Conservation (phyloP, 148 eudicot species). For the Rhododendron molle region DNA sequence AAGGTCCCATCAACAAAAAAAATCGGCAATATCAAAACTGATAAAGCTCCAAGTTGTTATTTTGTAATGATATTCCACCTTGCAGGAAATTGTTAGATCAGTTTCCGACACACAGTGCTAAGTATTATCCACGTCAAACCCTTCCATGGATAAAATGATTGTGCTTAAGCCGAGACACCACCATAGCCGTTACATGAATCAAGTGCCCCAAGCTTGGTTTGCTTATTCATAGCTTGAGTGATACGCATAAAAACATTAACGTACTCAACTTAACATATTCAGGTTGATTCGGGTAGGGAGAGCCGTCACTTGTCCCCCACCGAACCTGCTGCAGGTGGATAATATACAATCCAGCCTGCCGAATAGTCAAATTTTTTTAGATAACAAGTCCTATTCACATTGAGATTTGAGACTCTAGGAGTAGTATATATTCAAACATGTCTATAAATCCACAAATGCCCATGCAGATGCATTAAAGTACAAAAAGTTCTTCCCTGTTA, state of each 20-base stretch:
- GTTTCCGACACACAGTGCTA: no score
- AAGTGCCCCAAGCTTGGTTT: background rate
- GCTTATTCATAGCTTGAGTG: background rate
- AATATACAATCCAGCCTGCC: background rate
- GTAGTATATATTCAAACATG: background rate
- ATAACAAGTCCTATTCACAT: background rate
- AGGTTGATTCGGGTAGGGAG: background rate
- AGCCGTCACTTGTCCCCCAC: background rate
- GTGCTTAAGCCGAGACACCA: background rate
- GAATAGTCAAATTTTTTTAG: background rate
- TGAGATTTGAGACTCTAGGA: background rate
- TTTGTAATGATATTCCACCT: no score
- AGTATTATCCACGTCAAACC: no score
- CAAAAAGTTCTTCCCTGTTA: background rate
- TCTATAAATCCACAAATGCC: background rate
- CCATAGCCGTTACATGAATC: background rate
- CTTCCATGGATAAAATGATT: background rate
- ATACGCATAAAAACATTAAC: background rate
- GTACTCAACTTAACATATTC: background rate
- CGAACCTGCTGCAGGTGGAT: background rate
- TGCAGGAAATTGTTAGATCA: no score
- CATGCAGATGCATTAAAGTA: background rate
- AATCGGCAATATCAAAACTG: background rate
- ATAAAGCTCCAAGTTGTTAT: background rate
- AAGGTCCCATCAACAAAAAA: background rate